Percentiles rank a stretch among this genome's conserved stretches.
Conservation (phyloP, 768 basidiomycete species). For the Calocybe gangraenosa region DNA sequence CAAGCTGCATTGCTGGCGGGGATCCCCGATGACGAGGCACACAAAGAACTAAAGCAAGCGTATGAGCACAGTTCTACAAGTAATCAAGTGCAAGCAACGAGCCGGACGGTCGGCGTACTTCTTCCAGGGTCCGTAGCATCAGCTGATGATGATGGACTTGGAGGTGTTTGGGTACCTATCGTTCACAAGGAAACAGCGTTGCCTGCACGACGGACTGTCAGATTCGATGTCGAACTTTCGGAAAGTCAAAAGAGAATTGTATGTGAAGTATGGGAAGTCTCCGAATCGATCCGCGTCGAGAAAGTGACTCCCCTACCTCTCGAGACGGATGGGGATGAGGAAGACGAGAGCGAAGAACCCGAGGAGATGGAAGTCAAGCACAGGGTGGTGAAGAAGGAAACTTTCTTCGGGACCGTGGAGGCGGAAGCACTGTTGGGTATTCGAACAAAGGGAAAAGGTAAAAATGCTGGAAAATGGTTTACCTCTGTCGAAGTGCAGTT, state of each 20-base stretch:
- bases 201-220: slow-evolving; percentile 58
- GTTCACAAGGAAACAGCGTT: slow-evolving; percentile 68
- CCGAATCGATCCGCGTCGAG: slow-evolving; percentile 62
- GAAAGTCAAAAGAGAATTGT: slow-evolving; percentile 42
- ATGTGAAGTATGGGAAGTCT: slow-evolving; percentile 77
- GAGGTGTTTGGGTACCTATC: slow-evolving; percentile 64
- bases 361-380: slow-evolving; percentile 64
- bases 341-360: slow-evolving; percentile 57
- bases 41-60: slow-evolving; percentile 45
- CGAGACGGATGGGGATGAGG: slow-evolving; percentile 42
- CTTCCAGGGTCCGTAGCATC: slow-evolving; percentile 47
- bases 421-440: slow-evolving; percentile 38
- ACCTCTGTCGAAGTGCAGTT: slow-evolving; percentile 48
- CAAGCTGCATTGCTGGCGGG: slow-evolving; percentile 62
- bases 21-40: slow-evolving; percentile 42
- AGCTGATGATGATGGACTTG: slow-evolving; percentile 29
- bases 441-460: slow-evolving; percentile 33
- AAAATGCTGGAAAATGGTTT: slow-evolving; percentile 40
- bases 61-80: slow-evolving; percentile 35
- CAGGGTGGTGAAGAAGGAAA: slow-evolving; percentile 53
- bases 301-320: slow-evolving; percentile 44
- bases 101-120: slow-evolving; percentile 59
- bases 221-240: slow-evolving; percentile 52
- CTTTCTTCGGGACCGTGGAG: slow-evolving; percentile 40
- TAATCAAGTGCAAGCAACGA: slow-evolving; percentile 50